phyloP scores from a whole-genome alignment of 768 basidiomycete species.

The Russula sp. region DNA sequence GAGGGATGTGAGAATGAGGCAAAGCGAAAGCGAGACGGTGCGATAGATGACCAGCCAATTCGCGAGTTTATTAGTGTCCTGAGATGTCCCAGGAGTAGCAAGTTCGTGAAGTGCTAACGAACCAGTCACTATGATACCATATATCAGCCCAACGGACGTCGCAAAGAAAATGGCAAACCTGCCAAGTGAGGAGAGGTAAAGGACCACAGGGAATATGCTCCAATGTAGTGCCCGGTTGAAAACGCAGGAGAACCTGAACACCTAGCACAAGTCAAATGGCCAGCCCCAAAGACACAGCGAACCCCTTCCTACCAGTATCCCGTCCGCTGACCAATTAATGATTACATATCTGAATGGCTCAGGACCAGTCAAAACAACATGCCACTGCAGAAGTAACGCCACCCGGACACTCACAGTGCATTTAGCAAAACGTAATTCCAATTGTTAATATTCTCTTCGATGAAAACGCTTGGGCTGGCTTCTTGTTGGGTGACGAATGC shows the following conservation, averaged over 20 bases:
- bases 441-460: conserved; percentile 19
- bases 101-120: conserved; percentile 21
- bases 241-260: conserved; percentile 7
- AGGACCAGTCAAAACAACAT: neutral
- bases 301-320: conserved; percentile 22
- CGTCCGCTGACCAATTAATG: conserved; percentile 28
- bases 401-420: conserved; percentile 22
- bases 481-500: conserved; percentile 25
- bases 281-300: neutral
- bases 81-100: conserved; percentile 11
- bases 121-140: conserved; percentile 11
- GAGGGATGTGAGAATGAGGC: conserved; percentile 14
- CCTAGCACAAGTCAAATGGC: neutral
- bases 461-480: conserved; percentile 24
- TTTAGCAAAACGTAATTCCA: conserved; percentile 23
- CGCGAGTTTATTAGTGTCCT: conserved; percentile 2
- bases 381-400: neutral
- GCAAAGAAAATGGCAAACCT: neutral
- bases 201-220: conserved; percentile 2
- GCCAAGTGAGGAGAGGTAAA: conserved; percentile 8
- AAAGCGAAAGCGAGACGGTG: conserved; percentile 20
- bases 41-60: conserved; percentile 20
- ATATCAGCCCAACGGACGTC: neutral
- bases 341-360: conserved; percentile 24
- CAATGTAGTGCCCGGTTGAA: neutral